Percentiles rank a stretch among this genome's conserved stretches.
Conservation (phyloP, 106 monocot genomes). For the Agapanthus africanus region DNA sequence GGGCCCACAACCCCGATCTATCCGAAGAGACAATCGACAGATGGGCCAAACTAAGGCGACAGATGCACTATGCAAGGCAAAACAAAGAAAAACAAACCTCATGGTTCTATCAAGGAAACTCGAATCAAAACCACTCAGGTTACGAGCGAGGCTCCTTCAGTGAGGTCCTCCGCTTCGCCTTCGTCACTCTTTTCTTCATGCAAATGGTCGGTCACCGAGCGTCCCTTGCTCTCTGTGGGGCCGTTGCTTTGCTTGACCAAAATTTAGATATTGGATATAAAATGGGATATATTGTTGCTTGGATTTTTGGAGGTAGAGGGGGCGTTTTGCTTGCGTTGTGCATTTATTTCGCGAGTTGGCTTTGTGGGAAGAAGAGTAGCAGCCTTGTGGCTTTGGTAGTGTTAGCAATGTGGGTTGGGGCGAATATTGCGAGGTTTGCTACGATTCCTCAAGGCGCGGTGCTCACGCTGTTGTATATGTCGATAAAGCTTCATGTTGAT, state of each 20-base stretch:
- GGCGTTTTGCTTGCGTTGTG: slow-evolving; percentile 53
- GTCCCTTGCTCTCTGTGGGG: slow-evolving; percentile 31
- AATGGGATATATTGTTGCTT: slow-evolving; percentile 57
- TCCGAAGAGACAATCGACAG: slow-evolving; percentile 24
- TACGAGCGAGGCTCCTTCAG: slow-evolving; percentile 33
- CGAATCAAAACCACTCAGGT: slow-evolving; percentile 8
- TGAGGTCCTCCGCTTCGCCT: slow-evolving; percentile 44
- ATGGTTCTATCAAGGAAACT: slow-evolving; percentile 12
- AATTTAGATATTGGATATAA: slow-evolving; percentile 67
- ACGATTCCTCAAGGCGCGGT: slow-evolving; percentile 69
- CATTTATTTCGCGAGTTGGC: slow-evolving; percentile 61
- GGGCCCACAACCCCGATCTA: slow-evolving; percentile 19
- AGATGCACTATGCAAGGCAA: slow-evolving; percentile 23
- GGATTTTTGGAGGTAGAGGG: slow-evolving; percentile 44
- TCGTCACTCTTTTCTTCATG: slow-evolving; percentile 45
- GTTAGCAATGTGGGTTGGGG: slow-evolving; percentile 63
- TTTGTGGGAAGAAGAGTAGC: slow-evolving; percentile 69
- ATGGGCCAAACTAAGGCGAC: slow-evolving; percentile 49
- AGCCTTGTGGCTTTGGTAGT: slow-evolving; percentile 40
- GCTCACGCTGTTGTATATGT: slow-evolving; percentile 69
- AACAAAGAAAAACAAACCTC: slow-evolving; percentile 6
- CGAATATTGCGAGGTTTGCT: slow-evolving; percentile 36
- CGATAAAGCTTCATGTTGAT: slow-evolving; percentile 54
- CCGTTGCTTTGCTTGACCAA: slow-evolving; percentile 40
- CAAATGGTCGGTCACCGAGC: slow-evolving; percentile 30